Conservation (phyloP, 257 asterid genomes). For the Solanum corneliomulleri region DNA sequence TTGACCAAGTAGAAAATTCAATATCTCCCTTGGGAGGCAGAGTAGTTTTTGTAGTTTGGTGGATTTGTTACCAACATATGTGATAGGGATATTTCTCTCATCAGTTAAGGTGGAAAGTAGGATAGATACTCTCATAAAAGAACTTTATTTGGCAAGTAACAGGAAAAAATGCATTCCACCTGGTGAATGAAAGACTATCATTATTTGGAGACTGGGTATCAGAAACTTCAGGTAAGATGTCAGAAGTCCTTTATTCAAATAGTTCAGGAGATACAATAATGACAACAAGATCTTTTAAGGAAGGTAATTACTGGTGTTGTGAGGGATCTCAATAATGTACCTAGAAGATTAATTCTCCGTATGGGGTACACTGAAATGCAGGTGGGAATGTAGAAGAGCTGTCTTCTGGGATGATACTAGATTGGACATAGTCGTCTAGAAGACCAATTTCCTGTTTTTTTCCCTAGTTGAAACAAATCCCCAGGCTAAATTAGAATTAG, state of each 20-base stretch:
- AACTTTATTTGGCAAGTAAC: background rate
- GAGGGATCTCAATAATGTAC: background rate
- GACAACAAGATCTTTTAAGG: background rate
- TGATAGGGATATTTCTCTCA: background rate
- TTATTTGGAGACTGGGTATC: background rate
- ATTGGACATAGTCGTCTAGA: background rate
- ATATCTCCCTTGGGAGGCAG: background rate
- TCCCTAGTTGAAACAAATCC: background rate
- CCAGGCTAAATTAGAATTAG: background rate
- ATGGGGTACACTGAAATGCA: background rate
- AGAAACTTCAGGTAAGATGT: background rate
- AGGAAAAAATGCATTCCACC: background rate
- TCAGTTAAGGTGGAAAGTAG: background rate
- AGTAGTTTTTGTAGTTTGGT: background rate
- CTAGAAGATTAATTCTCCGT: background rate
- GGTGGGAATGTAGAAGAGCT: background rate
- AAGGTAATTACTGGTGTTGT: background rate
- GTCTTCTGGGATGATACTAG: background rate
- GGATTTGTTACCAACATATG: background rate
- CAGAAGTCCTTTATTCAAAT: background rate
- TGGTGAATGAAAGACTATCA: background rate
- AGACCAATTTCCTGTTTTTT: background rate
- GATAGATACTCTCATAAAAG: background rate
- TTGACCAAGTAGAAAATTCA: background rate
- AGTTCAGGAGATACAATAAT: background rate